These are phyloP conservation scores for Wallacemonas sp. DNA, from an alignment of 208 protist genomes.

Conservation along the genomic window DNA sequence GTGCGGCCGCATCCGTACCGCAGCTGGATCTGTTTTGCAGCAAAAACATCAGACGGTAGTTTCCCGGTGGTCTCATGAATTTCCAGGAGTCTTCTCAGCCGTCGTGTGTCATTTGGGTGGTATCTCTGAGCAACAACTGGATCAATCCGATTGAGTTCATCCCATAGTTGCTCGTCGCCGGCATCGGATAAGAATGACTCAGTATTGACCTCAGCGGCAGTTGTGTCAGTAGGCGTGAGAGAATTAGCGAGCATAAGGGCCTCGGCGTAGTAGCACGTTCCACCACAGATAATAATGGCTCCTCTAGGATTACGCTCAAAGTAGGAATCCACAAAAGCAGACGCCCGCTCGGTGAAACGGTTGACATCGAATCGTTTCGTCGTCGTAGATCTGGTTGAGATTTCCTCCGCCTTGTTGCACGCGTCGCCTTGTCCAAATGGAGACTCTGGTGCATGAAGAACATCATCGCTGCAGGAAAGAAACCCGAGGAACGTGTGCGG, in stretches of 20 bases:
- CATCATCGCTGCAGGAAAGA: slow-evolving; percentile 36
- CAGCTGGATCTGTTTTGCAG: slow-evolving; percentile 23
- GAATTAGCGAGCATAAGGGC: slow-evolving; percentile 63
- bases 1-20: slow-evolving; percentile 31
- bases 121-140: slow-evolving; percentile 60
- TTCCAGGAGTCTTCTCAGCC: slow-evolving; percentile 74
- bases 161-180: slow-evolving; percentile 38
- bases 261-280: slow-evolving; percentile 79
- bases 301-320: slow-evolving; percentile 34
- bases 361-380: slow-evolving; percentile 47
- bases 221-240: slow-evolving; percentile 30
- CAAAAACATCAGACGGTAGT: slow-evolving; percentile 57
- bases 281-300: slow-evolving; percentile 81
- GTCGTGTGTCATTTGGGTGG: slow-evolving; percentile 84
- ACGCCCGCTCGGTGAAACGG: slow-evolving; percentile 47
- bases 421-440: background rate
- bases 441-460: slow-evolving; percentile 23
- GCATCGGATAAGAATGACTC: slow-evolving; percentile 9
- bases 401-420: too few relatives aligned
- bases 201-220: slow-evolving; percentile 3
- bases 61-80: slow-evolving; percentile 61
- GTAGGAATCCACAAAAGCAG: slow-evolving; percentile 49
- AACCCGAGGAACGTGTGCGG: slow-evolving; percentile 82
- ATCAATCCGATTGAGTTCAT: slow-evolving; percentile 66
- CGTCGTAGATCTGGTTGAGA: too few relatives aligned